A percentile compares a stretch with the other conserved stretches of the same genome.
Evolutionary conservation across 169 alveolate genomes (phyloP).

Genomic region (Eimeria tenella): DNA sequence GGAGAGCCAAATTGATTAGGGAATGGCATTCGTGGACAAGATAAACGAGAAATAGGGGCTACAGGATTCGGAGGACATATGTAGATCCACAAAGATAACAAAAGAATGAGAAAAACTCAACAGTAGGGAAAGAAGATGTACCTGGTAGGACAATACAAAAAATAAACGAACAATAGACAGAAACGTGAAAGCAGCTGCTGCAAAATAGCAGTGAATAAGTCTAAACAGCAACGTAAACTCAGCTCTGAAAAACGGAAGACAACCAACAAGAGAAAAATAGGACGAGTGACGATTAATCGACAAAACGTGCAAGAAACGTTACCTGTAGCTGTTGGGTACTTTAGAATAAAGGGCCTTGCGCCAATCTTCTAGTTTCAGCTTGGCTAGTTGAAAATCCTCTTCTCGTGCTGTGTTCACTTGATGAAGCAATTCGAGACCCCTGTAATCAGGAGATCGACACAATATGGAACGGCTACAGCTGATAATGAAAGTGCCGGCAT

Average conservation of each 20-base stretch:
- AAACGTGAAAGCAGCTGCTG: not conserved
- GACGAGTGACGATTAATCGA: not conserved
- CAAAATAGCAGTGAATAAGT: not conserved
- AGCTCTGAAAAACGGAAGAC: not conserved
- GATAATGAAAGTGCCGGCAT: no score
- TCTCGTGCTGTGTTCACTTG: conserved; percentile 76
- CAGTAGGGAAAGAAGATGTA: not conserved
- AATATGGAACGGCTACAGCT: no score
- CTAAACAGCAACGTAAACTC: not conserved
- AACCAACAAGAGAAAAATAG: not conserved
- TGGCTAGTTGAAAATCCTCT: conserved; percentile 68
- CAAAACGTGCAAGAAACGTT: not conserved
- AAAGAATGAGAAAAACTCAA: not conserved
- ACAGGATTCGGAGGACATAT: not conserved
- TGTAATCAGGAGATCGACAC: not conserved
- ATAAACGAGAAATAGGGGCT: not conserved
- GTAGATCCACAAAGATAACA: not conserved
- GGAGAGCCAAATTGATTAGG: not conserved
- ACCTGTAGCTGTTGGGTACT: conserved; percentile 73
- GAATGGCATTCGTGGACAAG: not conserved
- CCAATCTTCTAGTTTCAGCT: conserved; percentile 72
- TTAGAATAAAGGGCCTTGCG: conserved; percentile 60
- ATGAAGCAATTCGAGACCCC: conserved; percentile 75
- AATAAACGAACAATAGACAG: not conserved
- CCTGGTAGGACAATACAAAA: not conserved